phyloP scores from a whole-genome alignment of 2,329 filamentous ascomycete species.

The Xylaria arbuscula region DNA sequence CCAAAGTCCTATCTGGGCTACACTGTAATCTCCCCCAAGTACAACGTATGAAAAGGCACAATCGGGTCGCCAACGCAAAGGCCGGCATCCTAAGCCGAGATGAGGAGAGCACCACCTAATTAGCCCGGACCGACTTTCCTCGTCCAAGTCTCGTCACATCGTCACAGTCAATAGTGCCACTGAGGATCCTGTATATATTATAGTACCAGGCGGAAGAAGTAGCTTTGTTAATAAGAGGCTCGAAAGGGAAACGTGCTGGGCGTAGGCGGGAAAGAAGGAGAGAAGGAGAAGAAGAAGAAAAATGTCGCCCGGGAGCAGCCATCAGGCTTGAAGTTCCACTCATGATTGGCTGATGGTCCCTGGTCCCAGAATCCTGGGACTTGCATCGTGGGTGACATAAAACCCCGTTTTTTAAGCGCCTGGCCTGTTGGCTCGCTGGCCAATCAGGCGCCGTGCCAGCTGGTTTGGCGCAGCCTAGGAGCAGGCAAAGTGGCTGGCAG shows the following conservation, averaged over 20 bases:
- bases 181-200: neutral
- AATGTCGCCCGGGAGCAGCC: constrained; percentile 23
- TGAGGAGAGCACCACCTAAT: constrained; percentile 24
- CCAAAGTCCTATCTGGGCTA: constrained; percentile 12
- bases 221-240: neutral
- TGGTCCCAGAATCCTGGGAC: constrained; percentile 41
- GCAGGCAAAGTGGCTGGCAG: constrained; percentile 27
- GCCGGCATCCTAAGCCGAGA: constrained; percentile 12
- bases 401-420: constrained; percentile 39
- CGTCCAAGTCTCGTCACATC: neutral
- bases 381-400: constrained; percentile 34
- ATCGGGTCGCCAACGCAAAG: constrained; percentile 1
- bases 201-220: neutral
- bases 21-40: constrained; percentile 1
- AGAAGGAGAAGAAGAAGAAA: neutral
- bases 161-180: constrained; percentile 1
- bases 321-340: constrained; percentile 17
- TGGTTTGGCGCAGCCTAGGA: constrained; percentile 1
- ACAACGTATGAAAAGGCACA: constrained; percentile 11
- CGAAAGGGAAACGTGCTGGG: neutral
- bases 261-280: constrained; percentile 1
- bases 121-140: constrained; percentile 19
- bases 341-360: constrained; percentile 33
- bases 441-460: constrained; percentile 22
- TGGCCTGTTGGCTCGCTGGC: constrained; percentile 12